A percentile compares a stretch with the other conserved stretches of the same genome.
These are phyloP conservation scores for Microglena sp. DNA, from an alignment of 139 green algal genomes.

Conservation along the genomic window DNA sequence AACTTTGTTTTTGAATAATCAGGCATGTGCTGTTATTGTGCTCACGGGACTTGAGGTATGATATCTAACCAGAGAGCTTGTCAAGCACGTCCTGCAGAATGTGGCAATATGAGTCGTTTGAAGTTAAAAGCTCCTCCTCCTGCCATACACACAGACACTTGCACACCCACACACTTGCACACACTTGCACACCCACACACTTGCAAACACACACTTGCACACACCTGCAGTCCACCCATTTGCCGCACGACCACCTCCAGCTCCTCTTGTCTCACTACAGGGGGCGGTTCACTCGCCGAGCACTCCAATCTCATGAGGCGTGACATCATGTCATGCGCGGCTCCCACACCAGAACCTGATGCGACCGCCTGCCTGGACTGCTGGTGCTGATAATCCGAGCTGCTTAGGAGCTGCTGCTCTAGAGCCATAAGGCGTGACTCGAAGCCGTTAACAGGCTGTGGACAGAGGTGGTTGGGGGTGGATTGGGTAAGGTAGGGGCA, in stretches of 20 bases:
- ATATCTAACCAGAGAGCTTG: conserved; percentile 22
- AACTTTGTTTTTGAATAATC: too few relatives aligned
- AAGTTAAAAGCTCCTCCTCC: background rate
- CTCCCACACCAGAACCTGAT: too few relatives aligned
- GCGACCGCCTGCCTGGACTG: too few relatives aligned
- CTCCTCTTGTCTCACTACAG: conserved; percentile 21
- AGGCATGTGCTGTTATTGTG: too few relatives aligned
- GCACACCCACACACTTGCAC: background rate
- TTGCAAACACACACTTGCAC: background rate
- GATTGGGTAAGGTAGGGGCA: background rate
- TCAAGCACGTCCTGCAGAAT: conserved; percentile 9
- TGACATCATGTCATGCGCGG: background rate
- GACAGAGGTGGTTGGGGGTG: background rate
- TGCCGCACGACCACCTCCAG: conserved; percentile 13
- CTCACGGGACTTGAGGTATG: conserved; percentile 30
- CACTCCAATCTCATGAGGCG: background rate
- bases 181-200: background rate
- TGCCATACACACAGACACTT: background rate
- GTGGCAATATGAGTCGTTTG: background rate
- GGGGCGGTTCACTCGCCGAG: background rate
- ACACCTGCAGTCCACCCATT: conserved; percentile 18
- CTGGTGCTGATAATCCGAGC: too few relatives aligned
- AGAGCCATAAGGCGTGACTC: background rate
- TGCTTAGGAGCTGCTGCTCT: background rate
- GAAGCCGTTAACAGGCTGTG: background rate